Evolutionary conservation across 2,329 filamentous ascomycete genomes (phyloP).

Genomic region (Beauveria sp.): DNA sequence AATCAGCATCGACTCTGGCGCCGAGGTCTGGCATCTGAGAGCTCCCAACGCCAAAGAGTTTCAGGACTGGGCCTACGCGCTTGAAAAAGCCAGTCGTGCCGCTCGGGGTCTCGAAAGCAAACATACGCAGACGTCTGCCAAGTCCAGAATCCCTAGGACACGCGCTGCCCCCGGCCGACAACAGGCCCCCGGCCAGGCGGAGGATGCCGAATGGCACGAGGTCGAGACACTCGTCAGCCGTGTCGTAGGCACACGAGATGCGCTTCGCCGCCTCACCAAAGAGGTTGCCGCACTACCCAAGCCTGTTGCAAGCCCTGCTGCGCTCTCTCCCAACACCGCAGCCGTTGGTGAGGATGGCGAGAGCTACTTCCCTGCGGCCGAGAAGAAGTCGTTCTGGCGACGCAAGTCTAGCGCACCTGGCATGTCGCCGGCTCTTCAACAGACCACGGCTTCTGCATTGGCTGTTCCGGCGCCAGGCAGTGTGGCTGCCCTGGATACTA

Average conservation of each 20-base stretch:
- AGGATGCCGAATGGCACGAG: conserved; percentile 79
- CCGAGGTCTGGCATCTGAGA: conserved; percentile 92
- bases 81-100: conserved; percentile 72
- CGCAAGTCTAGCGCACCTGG: conserved; percentile 62
- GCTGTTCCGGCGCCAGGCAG: conserved; percentile 36
- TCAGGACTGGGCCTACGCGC: conserved; percentile 73
- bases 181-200: conserved; percentile 35
- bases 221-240: conserved; percentile 81
- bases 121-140: conserved; percentile 15
- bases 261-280: conserved; percentile 75
- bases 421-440: conserved; percentile 33
- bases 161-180: conserved; percentile 18
- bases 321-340: conserved; percentile 35
- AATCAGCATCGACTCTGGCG: conserved; percentile 93
- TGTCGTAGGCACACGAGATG: conserved; percentile 81
- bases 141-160: conserved; percentile 14
- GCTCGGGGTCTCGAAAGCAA: conserved; percentile 45
- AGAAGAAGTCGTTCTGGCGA: conserved; percentile 83
- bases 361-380: conserved; percentile 46
- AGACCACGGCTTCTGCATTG: conserved; percentile 30
- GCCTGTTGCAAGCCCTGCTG: conserved; percentile 20
- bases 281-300: conserved; percentile 58
- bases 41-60: conserved; percentile 81
- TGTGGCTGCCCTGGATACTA: conserved; percentile 23
- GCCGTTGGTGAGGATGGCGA: conserved; percentile 44